phyloP scores from a whole-genome alignment of 495 filamentous ascomycete species.

The Trichoderma virens region DNA sequence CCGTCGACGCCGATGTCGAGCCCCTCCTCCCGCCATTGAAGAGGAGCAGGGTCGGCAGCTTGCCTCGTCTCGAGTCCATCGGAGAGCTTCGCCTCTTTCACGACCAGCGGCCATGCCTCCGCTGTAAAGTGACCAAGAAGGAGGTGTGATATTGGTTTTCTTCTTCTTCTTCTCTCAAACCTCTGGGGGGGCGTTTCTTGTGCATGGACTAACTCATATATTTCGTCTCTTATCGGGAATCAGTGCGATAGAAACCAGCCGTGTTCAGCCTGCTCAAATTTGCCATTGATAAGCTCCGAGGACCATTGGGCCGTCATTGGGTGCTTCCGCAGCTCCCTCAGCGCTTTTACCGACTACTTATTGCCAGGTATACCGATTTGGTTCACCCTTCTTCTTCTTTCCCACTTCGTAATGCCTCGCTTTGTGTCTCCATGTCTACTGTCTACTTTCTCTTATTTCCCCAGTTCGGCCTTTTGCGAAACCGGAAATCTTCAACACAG shows the following conservation, averaged over 20 bases:
- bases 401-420: background rate
- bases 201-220: background rate
- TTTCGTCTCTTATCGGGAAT: background rate
- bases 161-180: background rate
- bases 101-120: conserved; percentile 38
- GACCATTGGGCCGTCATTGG: conserved; percentile 36
- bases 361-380: conserved; percentile 30
- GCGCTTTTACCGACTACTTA: conserved; percentile 35
- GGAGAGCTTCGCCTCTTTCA: conserved; percentile 39
- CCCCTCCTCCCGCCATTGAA: conserved; percentile 42
- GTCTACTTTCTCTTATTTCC: background rate
- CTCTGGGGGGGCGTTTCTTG: background rate
- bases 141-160: conserved; percentile 21
- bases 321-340: conserved; percentile 37
- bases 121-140: conserved; percentile 34
- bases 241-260: conserved; percentile 42
- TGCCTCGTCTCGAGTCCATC: conserved; percentile 38
- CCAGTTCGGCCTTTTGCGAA: background rate
- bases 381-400: background rate
- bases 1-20: conserved; percentile 41
- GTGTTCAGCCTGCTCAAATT: conserved; percentile 34
- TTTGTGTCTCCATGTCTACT: background rate
- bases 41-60: conserved; percentile 38
- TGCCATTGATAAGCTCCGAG: conserved; percentile 26
- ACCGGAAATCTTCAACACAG: background rate